phyloP scores from a whole-genome alignment of 2,329 filamentous ascomycete species.

The Aspergillus caelatus region DNA sequence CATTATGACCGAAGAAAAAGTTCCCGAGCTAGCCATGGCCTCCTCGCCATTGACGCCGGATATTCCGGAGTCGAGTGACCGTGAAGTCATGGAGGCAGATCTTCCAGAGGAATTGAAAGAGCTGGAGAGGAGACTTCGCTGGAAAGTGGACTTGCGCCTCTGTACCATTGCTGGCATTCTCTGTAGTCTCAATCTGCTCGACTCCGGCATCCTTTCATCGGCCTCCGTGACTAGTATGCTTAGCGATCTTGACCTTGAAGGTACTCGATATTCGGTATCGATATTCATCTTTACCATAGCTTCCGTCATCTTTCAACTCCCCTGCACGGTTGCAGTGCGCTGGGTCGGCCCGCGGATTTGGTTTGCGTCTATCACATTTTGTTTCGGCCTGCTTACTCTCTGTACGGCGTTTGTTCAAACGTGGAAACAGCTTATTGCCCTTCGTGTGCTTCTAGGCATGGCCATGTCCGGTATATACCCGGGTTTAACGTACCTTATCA shows the following conservation, averaged over 20 bases:
- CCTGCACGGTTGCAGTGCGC: conserved; percentile 68
- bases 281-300: conserved; percentile 75
- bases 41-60: not conserved
- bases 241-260: conserved; percentile 63
- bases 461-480: conserved; percentile 56
- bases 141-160: conserved; percentile 68
- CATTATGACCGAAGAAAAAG: not conserved
- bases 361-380: conserved; percentile 62
- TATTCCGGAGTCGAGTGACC: not conserved
- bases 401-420: conserved; percentile 69
- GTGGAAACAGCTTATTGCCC: conserved; percentile 70
- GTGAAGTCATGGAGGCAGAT: conserved; percentile 14
- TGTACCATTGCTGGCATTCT: conserved; percentile 73
- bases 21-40: not conserved
- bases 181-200: conserved; percentile 69
- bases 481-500: conserved; percentile 50
- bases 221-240: conserved; percentile 72
- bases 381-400: conserved; percentile 67
- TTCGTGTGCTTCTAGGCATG: conserved; percentile 68
- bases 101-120: conserved; percentile 21
- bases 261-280: conserved; percentile 68
- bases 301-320: conserved; percentile 69
- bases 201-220: conserved; percentile 70
- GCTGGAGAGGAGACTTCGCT: conserved; percentile 54
- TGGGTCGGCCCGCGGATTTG: conserved; percentile 65